Base-by-base conservation (phyloP, 2,329 filamentous ascomycete genomes). In the Diaporthe sp. region DNA sequence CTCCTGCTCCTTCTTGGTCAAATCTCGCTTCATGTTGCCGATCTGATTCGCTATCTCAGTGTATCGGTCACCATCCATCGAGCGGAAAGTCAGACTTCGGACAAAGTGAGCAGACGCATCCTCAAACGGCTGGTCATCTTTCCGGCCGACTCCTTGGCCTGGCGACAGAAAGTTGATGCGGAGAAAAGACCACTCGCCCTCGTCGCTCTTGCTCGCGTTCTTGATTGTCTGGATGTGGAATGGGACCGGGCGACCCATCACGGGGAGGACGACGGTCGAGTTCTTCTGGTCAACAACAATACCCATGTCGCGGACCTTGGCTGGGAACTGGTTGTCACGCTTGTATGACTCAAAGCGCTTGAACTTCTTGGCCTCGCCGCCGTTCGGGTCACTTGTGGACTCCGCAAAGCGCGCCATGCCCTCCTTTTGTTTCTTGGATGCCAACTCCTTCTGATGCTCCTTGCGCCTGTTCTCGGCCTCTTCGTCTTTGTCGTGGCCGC, bases 301-400 rank as follows among this genome's bases (percentile, higher is more conserved):
- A 76, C 94, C 92, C 73, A 98, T 88, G 79, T 98, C 96, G 82
- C 94, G 93, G 78, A 97, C 92, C 80, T 92, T 93, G 19, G 89
- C 82, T 2, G 97, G 97, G 71, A 99, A 92, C 83, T 98, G 96
- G 79, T 97, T 98, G 83, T 98, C 97, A 76, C 96, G 92, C 88
- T 98, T 99, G 87, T 99, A 99, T 0, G 97, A 99, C 84, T 99
- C 97, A 81, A 98, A 99, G 73, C 95, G 94, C 87, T 98, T 98
- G 88, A 99, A 98, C 85, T 96, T 97, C 89, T 98, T 98, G 83
- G 97, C 93, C 78, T 97, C 93, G n/a, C 92, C 92, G 45, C 96
- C 97, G 80, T 98, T 97, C 77, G 96, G 89, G 74, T 93, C 95
- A 74, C 92, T 93, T 0, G 94, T 96, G 0, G 94, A 94, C 80